These are phyloP conservation scores for Arbutus unedo DNA, from an alignment of 148 eudicot species.

Conservation along the genomic window DNA sequence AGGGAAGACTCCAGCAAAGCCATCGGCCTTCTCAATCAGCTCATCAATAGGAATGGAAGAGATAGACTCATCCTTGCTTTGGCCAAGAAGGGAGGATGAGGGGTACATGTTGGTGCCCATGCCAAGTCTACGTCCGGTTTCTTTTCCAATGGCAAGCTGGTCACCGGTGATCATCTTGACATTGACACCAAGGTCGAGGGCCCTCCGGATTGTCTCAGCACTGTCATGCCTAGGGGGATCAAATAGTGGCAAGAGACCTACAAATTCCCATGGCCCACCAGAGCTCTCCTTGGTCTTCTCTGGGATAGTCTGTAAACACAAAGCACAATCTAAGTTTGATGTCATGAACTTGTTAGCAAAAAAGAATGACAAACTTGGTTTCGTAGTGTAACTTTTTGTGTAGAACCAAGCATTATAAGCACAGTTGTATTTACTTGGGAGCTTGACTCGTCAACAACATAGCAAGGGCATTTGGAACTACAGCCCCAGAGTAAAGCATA, in stretches of 20 bases:
- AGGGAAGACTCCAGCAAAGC: slow-evolving; percentile 61
- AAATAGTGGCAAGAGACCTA: slow-evolving; percentile 52
- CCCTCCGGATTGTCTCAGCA: slow-evolving; percentile 49
- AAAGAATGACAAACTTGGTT: background rate
- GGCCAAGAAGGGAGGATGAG: slow-evolving; percentile 51
- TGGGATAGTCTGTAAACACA: slow-evolving; percentile 43
- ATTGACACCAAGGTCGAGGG: slow-evolving; percentile 51
- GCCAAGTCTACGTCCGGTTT: slow-evolving; percentile 54
- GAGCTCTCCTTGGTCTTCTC: slow-evolving; percentile 52
- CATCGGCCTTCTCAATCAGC: slow-evolving; percentile 56
- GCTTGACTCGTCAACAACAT: background rate
- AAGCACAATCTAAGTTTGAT: no score
- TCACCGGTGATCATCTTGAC: slow-evolving; percentile 63
- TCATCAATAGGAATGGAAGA: slow-evolving; percentile 50
- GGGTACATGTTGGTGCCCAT: slow-evolving; percentile 64
- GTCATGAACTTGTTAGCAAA: background rate
- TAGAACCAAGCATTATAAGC: no score
- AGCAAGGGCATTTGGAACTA: background rate
- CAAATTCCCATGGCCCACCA: slow-evolving; percentile 54
- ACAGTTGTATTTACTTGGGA: no score
- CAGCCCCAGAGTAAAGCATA: slow-evolving; percentile 10
- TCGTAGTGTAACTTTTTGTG: background rate
- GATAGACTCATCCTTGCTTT: slow-evolving; percentile 36
- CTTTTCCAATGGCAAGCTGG: slow-evolving; percentile 57
- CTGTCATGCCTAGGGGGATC: slow-evolving; percentile 63